Base-by-base conservation (phyloP, 176 grass and related monocot species). In the Hsuehochloa calcarea region DNA sequence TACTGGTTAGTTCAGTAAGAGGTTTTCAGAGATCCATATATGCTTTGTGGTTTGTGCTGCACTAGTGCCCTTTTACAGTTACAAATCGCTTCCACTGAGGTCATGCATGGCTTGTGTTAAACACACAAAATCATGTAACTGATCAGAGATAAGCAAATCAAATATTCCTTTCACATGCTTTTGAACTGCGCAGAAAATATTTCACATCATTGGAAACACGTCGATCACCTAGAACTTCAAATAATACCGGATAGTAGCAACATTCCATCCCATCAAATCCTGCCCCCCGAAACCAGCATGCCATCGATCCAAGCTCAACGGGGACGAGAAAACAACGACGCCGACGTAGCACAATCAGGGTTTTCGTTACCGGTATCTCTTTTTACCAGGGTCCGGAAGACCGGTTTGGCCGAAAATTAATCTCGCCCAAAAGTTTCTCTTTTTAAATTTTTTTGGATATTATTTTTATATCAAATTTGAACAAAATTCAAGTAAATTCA, bases 321-420 rank as follows among this genome's bases (percentile, higher is more conserved):
- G 40, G 27, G 40, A 13, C 6, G 83, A 23, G 49, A 0, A 14
- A 25, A 23, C 73, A 22, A 20, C 7, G 56, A n/a, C 43, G 68
- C 44, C 44, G 68, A 86, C 76, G 69, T 27, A 59, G 7, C 39
- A 38, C 43, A n/a, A 80, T 54, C 54, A n/a, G n/a, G n/a, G n/a
- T n/a, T n/a, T n/a, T n/a, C n/a, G n/a, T n/a, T n/a, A n/a, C n/a
- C n/a, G n/a, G n/a, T n/a, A n/a, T n/a, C n/a, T n/a, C n/a, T n/a
- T n/a, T n/a, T n/a, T n/a, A n/a, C n/a, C n/a, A n/a, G n/a, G n/a
- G n/a, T n/a, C n/a, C n/a, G n/a, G n/a, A n/a, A n/a, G n/a, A n/a
- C n/a, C n/a, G n/a, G n/a, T n/a, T n/a, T n/a, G n/a, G n/a, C n/a
- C n/a, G n/a, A n/a, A n/a, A n/a, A n/a, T n/a, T n/a, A n/a, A n/a